Evolutionary conservation across 345 rosid genomes (phyloP).

Genomic region (Eucalyptus tenuipes): DNA sequence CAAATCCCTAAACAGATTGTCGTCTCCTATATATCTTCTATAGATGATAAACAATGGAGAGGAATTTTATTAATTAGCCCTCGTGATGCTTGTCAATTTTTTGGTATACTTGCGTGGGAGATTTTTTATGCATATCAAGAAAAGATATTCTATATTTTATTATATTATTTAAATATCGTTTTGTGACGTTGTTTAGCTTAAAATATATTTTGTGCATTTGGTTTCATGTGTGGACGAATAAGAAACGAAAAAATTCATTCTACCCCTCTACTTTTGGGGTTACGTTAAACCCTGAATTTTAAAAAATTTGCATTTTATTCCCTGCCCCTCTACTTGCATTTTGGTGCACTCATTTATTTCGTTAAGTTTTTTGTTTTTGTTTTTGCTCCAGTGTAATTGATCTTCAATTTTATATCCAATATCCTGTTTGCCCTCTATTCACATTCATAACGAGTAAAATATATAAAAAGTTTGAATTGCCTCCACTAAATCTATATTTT

Average conservation of each 20-base stretch:
- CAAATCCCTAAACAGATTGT: neutral
- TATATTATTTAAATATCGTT: neutral
- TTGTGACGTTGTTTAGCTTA: neutral
- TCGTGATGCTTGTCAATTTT: neutral
- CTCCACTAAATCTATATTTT: neutral
- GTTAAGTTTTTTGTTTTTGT: neutral
- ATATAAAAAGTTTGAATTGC: neutral
- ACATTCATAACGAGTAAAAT: neutral
- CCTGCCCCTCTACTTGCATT: neutral
- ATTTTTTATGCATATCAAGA: neutral
- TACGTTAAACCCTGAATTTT: neutral
- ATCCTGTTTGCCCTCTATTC: neutral
- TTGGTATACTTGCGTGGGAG: neutral
- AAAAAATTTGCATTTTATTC: too few relatives aligned
- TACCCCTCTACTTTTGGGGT: neutral
- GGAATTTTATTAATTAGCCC: neutral
- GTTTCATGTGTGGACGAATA: neutral
- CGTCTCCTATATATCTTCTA: neutral
- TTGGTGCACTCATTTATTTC: neutral
- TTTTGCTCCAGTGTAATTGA: neutral
- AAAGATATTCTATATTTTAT: neutral
- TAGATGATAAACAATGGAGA: neutral
- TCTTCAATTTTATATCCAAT: neutral
- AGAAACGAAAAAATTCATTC: neutral
- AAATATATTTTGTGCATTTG: neutral